Conservation (phyloP, 805 yeast genomes). For the Kurtzmaniella cleridarum region DNA sequence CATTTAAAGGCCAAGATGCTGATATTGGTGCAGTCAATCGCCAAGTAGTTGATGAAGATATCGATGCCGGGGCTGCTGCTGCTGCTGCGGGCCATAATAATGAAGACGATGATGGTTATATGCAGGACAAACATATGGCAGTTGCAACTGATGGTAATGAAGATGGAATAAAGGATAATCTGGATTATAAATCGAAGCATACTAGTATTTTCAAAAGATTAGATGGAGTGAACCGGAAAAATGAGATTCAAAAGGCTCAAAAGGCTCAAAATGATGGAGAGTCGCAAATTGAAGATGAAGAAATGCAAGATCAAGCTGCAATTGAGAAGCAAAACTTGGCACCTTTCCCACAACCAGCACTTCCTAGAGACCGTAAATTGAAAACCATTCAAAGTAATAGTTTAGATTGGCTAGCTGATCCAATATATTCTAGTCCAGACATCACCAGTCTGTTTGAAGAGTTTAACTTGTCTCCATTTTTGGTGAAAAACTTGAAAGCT, state of each 20-base stretch:
- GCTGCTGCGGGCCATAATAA: slow-evolving; percentile 3
- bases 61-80: slow-evolving; percentile 7
- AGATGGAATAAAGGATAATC: slow-evolving; percentile 9
- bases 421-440: slow-evolving; percentile 50
- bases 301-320: slow-evolving; percentile 13
- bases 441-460: slow-evolving; percentile 43
- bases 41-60: slow-evolving; percentile 9
- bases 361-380: slow-evolving; percentile 49
- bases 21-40: slow-evolving; percentile 2
- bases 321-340: slow-evolving; percentile 36
- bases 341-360: slow-evolving; percentile 82
- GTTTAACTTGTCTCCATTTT: slow-evolving; percentile 38
- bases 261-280: slow-evolving; percentile 7
- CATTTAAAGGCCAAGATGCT: neutral
- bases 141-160: slow-evolving; percentile 6
- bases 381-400: slow-evolving; percentile 18
- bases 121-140: slow-evolving; percentile 3
- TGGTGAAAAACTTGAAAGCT: slow-evolving; percentile 42
- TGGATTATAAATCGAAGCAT: slow-evolving; percentile 17
- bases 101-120: slow-evolving; percentile 7
- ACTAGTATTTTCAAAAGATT: slow-evolving; percentile 15
- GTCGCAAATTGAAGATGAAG: slow-evolving; percentile 19
- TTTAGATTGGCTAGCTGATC: slow-evolving; percentile 64
- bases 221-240: slow-evolving; percentile 5
- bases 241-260: slow-evolving; percentile 10